phyloP scores from a whole-genome alignment of 2,329 filamentous ascomycete genomes.

The Fusarium sp. region DNA sequence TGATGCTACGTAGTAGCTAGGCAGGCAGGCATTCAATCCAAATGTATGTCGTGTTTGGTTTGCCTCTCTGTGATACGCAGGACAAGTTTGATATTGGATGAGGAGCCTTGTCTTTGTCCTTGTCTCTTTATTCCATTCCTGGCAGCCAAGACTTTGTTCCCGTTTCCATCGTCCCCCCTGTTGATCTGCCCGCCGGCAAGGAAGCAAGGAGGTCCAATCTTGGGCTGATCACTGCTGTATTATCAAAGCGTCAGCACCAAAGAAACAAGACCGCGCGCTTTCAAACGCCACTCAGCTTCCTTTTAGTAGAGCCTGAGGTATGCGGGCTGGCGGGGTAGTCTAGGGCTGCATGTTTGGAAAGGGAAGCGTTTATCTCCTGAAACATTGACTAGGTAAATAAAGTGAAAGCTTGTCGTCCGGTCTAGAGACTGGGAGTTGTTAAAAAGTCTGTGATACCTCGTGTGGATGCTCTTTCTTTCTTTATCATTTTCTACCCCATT shows the following conservation, averaged over 20 bases:
- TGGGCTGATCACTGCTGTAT: conserved; percentile 4
- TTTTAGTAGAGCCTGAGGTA: conserved; percentile 11
- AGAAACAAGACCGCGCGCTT: conserved; percentile 27
- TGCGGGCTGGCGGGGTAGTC: conserved; percentile 37
- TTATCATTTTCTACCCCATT: neutral
- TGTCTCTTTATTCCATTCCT: conserved; percentile 27
- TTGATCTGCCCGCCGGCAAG: conserved; percentile 11
- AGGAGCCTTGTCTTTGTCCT: neutral
- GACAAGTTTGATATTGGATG: conserved; percentile 12
- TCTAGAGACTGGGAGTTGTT: neutral
- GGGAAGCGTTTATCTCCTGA: conserved; percentile 27
- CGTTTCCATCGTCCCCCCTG: conserved; percentile 24
- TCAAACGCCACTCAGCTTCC: conserved; percentile 10
- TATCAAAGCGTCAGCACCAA: conserved; percentile 26
- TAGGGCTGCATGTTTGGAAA: conserved; percentile 21
- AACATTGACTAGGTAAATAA: conserved; percentile 9
- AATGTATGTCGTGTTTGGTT: conserved; percentile 14
- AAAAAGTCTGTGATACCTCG: neutral
- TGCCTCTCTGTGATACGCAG: conserved; percentile 24
- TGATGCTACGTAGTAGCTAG: neutral
- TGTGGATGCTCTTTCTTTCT: conserved; percentile 1
- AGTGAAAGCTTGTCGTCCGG: neutral
- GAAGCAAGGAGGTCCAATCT: conserved; percentile 25
- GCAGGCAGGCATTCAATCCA: conserved; percentile 4
- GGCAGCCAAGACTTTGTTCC: conserved; percentile 21